Evolutionary conservation across 139 green algal genomes (phyloP).

Genomic region (Coelastrella sp.): DNA sequence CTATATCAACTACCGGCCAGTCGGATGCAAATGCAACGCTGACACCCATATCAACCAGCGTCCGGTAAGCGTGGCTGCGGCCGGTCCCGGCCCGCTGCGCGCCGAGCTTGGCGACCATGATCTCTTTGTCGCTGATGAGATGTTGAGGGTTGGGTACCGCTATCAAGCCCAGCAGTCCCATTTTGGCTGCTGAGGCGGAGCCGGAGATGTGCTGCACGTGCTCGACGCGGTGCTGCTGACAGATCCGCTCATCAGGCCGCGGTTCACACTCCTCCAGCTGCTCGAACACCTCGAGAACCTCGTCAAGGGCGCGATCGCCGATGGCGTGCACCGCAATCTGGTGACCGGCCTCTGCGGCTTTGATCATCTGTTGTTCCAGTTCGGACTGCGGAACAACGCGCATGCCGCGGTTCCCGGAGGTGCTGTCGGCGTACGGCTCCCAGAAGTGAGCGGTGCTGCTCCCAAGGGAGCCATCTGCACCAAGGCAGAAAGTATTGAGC

Average conservation of each 20-base stretch:
- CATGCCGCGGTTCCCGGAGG: background rate
- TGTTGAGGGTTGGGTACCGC: constrained; percentile 80
- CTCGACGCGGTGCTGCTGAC: constrained; percentile 56
- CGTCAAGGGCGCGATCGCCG: constrained; percentile 79
- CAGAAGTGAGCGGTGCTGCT: constrained; percentile 76
- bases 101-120: constrained; percentile 66
- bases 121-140: constrained; percentile 64
- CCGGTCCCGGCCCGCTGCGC: constrained; percentile 24
- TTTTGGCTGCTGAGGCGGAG: background rate
- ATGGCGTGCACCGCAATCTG: constrained; percentile 83
- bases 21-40: constrained; percentile 64
- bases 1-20: constrained; percentile 76
- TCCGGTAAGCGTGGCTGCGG: constrained; percentile 57
- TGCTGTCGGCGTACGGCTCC: constrained; percentile 61
- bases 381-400: constrained; percentile 21
- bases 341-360: constrained; percentile 42
- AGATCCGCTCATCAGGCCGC: background rate
- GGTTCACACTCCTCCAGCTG: background rate
- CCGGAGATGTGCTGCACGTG: constrained; percentile 75
- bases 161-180: constrained; percentile 31
- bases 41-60: constrained; percentile 55
- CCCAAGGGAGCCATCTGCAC: constrained; percentile 79
- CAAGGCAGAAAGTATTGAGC: constrained; percentile 84
- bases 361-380: constrained; percentile 33
- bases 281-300: constrained; percentile 62